A percentile compares a stretch with the other conserved stretches of the same genome.
phyloP scores from a whole-genome alignment of 2,329 filamentous ascomycete genomes.

The Pseudophaeomoniella oleicola region DNA sequence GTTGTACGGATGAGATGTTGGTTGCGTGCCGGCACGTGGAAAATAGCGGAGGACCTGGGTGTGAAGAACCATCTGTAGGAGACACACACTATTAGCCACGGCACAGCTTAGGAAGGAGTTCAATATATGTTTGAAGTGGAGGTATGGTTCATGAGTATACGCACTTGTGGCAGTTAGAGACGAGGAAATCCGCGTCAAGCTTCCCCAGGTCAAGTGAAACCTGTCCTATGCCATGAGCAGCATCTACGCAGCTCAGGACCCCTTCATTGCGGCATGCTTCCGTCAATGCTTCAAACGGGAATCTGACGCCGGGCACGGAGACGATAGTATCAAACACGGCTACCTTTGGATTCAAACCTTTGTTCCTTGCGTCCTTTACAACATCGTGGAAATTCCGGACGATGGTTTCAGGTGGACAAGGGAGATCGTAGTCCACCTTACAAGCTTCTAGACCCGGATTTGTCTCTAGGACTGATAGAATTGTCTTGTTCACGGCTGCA shows the following conservation, averaged over 20 bases:
- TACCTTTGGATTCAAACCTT: conserved; percentile 49
- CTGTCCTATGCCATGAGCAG: conserved; percentile 72
- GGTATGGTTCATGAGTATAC: too few species aligned
- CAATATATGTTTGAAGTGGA: too few species aligned
- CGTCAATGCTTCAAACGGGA: conserved; percentile 61
- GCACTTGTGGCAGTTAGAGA: conserved; percentile 69
- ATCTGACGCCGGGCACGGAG: conserved; percentile 60
- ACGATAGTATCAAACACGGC: conserved; percentile 71
- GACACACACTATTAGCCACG: too few species aligned
- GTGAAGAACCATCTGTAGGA: conserved; percentile 54
- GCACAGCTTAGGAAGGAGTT: too few species aligned
- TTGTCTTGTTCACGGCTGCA: conserved; percentile 58
- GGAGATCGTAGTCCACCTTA: conserved; percentile 51
- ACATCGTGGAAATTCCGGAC: conserved; percentile 44
- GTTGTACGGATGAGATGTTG: conserved; percentile 61
- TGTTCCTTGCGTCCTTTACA: conserved; percentile 37
- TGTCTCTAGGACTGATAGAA: conserved; percentile 59
- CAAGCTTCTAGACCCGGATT: conserved; percentile 30
- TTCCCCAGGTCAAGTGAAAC: conserved; percentile 51
- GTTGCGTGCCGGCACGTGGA: conserved; percentile 65
- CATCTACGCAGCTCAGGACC: conserved; percentile 65
- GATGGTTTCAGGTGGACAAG: conserved; percentile 54
- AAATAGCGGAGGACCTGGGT: conserved; percentile 64
- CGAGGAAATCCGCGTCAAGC: conserved; percentile 71
- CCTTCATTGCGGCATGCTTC: conserved; percentile 49